phyloP scores from a whole-genome alignment of 768 basidiomycete species.

The Lactarius tabidus region DNA sequence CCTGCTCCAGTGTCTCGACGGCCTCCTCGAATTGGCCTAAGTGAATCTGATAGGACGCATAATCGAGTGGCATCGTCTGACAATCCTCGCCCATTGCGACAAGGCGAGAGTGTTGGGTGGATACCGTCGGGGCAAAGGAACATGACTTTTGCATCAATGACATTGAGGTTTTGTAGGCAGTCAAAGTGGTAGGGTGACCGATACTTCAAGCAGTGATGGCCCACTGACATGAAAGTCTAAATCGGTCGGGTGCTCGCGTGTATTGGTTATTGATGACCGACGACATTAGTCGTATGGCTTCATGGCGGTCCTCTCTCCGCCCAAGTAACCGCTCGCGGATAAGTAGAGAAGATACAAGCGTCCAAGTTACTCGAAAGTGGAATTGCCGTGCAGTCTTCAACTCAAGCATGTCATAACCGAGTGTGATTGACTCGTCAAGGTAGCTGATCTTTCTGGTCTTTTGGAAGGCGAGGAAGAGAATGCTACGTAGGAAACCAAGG shows the following conservation, averaged over 20 bases:
- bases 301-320: background rate
- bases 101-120: constrained; percentile 1
- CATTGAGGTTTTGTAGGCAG: background rate
- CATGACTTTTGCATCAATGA: background rate
- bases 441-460: background rate
- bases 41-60: background rate
- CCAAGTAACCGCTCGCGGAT: background rate
- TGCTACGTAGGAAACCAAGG: background rate
- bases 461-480: constrained; percentile 1
- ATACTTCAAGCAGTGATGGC: background rate
- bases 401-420: background rate
- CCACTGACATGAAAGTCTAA: constrained; percentile 7
- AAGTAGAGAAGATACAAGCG: background rate
- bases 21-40: background rate
- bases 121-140: background rate
- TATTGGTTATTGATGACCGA: background rate
- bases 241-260: background rate
- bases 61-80: background rate
- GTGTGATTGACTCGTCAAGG: constrained; percentile 7
- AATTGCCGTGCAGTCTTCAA: background rate
- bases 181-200: background rate
- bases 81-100: background rate
- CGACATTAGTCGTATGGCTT: constrained; percentile 4
- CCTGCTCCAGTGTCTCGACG: constrained; percentile 1
- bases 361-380: background rate